These are phyloP conservation scores for Pigoraptor vietnamica DNA, from an alignment of 78 protist genomes.

Conservation along the genomic window DNA sequence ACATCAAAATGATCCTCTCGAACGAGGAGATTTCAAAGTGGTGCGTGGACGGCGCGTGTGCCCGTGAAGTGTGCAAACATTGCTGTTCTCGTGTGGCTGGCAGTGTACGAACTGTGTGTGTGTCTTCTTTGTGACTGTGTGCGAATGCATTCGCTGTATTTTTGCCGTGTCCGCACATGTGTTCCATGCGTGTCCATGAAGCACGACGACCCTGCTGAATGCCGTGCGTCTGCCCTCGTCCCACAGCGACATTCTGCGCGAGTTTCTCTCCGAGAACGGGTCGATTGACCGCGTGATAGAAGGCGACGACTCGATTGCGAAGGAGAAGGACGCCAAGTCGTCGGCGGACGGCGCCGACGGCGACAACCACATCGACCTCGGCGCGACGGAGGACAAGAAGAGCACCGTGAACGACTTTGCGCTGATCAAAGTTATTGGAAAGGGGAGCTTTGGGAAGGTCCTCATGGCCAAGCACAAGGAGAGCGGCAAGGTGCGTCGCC, in stretches of 20 bases:
- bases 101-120: background rate
- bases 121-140: background rate
- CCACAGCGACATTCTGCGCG: background rate
- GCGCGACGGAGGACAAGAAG: background rate
- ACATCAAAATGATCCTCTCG: background rate
- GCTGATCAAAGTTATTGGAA: conserved; percentile 44
- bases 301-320: background rate
- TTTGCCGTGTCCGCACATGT: too few species aligned
- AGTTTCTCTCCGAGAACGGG: background rate
- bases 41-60: too few species aligned
- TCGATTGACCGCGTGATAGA: background rate
- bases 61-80: background rate
- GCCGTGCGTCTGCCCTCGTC: too few species aligned
- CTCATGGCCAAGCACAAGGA: background rate
- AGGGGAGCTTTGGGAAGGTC: conserved; percentile 48
- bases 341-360: background rate
- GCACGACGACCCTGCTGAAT: too few species aligned
- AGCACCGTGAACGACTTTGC: conserved; percentile 21
- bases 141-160: background rate
- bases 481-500: background rate
- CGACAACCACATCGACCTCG: background rate
- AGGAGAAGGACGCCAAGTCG: background rate
- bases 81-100: background rate
- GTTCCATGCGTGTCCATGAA: too few species aligned
- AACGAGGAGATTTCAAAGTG: background rate